Conservation (phyloP, 2,329 filamentous ascomycete species). For the Verticillium klebahnii region DNA sequence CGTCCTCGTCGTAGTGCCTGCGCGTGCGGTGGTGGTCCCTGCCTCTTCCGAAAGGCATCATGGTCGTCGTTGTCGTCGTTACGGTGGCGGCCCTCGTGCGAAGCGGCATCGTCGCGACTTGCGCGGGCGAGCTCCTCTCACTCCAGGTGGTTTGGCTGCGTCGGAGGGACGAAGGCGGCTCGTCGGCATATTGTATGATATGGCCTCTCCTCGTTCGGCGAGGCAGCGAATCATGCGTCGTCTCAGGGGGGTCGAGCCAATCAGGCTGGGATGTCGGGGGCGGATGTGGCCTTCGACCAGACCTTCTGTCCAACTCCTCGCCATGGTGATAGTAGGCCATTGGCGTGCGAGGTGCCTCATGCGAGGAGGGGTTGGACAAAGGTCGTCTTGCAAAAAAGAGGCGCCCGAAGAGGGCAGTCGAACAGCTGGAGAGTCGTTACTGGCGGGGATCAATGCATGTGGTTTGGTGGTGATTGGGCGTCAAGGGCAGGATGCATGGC, state of each 20-base stretch:
- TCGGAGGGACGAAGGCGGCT: constrained; percentile 22
- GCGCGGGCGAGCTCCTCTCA: constrained; percentile 4
- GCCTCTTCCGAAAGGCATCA: constrained; percentile 1
- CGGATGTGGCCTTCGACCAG: constrained; percentile 8
- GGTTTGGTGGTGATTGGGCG: constrained; percentile 11
- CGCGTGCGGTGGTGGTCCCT: not conserved
- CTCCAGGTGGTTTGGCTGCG: constrained; percentile 12
- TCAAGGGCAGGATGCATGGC: constrained; percentile 7
- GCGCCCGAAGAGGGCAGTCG: constrained; percentile 2
- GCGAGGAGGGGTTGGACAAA: constrained; percentile 1
- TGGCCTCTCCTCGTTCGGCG: constrained; percentile 20
- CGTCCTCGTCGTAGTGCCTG: not conserved
- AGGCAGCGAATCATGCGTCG: constrained; percentile 26
- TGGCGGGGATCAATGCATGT: constrained; percentile 10
- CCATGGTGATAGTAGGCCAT: constrained; percentile 15
- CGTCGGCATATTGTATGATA: constrained; percentile 25
- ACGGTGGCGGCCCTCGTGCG: constrained; percentile 7
- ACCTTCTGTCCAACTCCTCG: constrained; percentile 12
- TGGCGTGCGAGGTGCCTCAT: constrained; percentile 11
- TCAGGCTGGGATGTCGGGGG: constrained; percentile 22
- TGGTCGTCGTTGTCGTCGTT: not conserved
- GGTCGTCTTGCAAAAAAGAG: not conserved
- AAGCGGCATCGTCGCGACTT: constrained; percentile 9
- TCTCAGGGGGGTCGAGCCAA: constrained; percentile 22
- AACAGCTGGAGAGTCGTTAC: constrained; percentile 13